phyloP scores from a whole-genome alignment of 2,329 filamentous ascomycete genomes.

The Leptographium procerum region DNA sequence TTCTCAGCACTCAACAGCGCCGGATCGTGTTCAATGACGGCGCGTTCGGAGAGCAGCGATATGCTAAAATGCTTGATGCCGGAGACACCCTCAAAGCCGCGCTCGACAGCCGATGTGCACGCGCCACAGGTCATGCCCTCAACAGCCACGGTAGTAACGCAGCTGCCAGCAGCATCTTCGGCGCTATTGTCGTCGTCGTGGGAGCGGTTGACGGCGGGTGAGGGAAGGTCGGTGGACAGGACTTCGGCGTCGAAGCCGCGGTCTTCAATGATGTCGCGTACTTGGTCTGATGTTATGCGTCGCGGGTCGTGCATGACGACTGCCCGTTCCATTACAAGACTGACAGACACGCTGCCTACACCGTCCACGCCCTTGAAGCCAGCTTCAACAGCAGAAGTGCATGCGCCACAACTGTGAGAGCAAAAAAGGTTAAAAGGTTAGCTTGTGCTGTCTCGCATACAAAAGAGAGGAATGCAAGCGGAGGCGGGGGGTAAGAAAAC shows the following conservation, averaged over 20 bases:
- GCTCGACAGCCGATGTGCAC: constrained; percentile 76
- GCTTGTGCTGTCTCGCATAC: constrained; percentile 9
- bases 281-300: constrained; percentile 59
- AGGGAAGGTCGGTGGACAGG: constrained; percentile 67
- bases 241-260: constrained; percentile 84
- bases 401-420: constrained; percentile 64
- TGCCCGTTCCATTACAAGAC: constrained; percentile 90
- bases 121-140: constrained; percentile 89
- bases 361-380: constrained; percentile 77
- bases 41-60: constrained; percentile 72
- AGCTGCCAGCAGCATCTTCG: constrained; percentile 27
- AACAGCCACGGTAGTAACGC: constrained; percentile 66
- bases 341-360: constrained; percentile 78
- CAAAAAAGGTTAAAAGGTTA: constrained; percentile 17
- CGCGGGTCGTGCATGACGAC: constrained; percentile 80
- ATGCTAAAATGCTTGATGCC: constrained; percentile 71
- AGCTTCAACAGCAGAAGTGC: constrained; percentile 87
- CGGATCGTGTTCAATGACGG: constrained; percentile 72
- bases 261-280: constrained; percentile 82
- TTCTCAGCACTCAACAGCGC: constrained; percentile 36
- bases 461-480: background rate
- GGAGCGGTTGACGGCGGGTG: constrained; percentile 31
- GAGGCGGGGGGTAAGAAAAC: constrained; percentile 21
- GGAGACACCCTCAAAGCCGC: constrained; percentile 62
- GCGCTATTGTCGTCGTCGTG: constrained; percentile 28